A percentile compares a stretch with the other conserved stretches of the same genome.
phyloP scores from a whole-genome alignment of 2,329 filamentous ascomycete species.

The Penicillium sp. region DNA sequence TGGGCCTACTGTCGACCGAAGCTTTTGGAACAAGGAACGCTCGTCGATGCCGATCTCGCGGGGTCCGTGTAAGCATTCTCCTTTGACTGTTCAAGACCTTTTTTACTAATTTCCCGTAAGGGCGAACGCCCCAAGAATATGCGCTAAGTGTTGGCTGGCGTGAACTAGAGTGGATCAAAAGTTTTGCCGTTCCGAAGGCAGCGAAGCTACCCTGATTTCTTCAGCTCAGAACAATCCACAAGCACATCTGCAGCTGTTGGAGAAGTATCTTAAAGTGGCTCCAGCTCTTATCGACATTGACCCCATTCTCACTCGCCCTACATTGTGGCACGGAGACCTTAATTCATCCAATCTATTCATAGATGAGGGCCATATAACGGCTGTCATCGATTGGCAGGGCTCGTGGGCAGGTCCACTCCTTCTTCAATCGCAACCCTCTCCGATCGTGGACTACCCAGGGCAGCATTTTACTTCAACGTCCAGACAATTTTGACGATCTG shows the following conservation, averaged over 20 bases:
- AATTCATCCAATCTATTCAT: conserved; percentile 42
- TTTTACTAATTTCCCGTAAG: conserved; percentile 23
- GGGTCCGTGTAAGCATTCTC: conserved; percentile 36
- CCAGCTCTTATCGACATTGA: conserved; percentile 31
- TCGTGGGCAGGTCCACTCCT: conserved; percentile 30
- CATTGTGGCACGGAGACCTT: conserved; percentile 43
- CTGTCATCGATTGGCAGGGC: conserved; percentile 46
- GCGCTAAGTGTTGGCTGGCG: conserved; percentile 30
- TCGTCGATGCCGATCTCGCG: conserved; percentile 35
- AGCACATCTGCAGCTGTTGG: conserved; percentile 33
- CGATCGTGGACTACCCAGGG: conserved; percentile 28
- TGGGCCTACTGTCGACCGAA: conserved; percentile 34
- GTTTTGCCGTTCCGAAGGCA: conserved; percentile 25
- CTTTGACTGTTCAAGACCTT: conserved; percentile 12
- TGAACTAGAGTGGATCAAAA: conserved; percentile 36
- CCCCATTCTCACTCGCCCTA: conserved; percentile 22
- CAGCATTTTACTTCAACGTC: conserved; percentile 24
- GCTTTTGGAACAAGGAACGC: conserved; percentile 38
- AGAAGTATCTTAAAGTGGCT: conserved; percentile 32
- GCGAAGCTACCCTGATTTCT: conserved; percentile 24
- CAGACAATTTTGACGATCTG: conserved; percentile 24
- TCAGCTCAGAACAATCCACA: conserved; percentile 28
- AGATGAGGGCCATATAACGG: conserved; percentile 32
- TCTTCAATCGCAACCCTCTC: conserved; percentile 22
- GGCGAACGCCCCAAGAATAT: conserved; percentile 35